These are phyloP conservation scores for Saturnispora sekii DNA, from an alignment of 805 yeast genomes.

Conservation along the genomic window DNA sequence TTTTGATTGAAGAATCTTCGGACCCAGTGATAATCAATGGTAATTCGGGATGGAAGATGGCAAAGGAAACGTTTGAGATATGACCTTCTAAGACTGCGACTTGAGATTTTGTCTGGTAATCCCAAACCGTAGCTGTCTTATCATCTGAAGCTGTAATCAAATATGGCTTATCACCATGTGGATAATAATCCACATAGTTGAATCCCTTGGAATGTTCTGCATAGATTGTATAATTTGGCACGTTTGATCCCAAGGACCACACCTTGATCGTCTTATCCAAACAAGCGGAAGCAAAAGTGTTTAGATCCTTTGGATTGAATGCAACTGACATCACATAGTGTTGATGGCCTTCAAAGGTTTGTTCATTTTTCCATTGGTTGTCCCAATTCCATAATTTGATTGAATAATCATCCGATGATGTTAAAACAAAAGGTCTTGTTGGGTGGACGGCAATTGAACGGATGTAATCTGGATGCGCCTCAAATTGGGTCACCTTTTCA, in stretches of 20 bases:
- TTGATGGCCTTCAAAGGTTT: conserved; percentile 88
- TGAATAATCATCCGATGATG: conserved; percentile 87
- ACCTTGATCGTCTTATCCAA: conserved; percentile 93
- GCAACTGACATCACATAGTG: conserved; percentile 92
- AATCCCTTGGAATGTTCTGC: conserved; percentile 94
- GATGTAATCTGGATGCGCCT: conserved; percentile 96
- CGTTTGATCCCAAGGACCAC: conserved; percentile 85
- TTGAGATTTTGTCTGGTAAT: conserved; percentile 92
- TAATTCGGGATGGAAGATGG: conserved; percentile 95
- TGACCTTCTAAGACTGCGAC: conserved; percentile 95
- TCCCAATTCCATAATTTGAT: conserved; percentile 98
- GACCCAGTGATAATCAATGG: conserved; percentile 94
- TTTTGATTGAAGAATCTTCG: conserved; percentile 88
- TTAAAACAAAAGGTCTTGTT: conserved; percentile 75
- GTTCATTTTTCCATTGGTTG: conserved; percentile 80
- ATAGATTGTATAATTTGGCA: conserved; percentile 82
- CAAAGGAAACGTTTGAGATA: conserved; percentile 88
- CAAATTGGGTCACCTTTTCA: conserved; percentile 89
- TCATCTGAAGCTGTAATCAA: conserved; percentile 88
- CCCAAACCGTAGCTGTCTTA: conserved; percentile 84
- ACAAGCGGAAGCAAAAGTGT: conserved; percentile 95
- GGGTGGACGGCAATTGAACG: conserved; percentile 94
- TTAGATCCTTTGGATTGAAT: conserved; percentile 95
- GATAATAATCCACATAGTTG: conserved; percentile 93
- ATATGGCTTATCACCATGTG: conserved; percentile 95